phyloP scores from a whole-genome alignment of 2,329 filamentous ascomycete genomes.

The Chrysosporium queenslandicum region DNA sequence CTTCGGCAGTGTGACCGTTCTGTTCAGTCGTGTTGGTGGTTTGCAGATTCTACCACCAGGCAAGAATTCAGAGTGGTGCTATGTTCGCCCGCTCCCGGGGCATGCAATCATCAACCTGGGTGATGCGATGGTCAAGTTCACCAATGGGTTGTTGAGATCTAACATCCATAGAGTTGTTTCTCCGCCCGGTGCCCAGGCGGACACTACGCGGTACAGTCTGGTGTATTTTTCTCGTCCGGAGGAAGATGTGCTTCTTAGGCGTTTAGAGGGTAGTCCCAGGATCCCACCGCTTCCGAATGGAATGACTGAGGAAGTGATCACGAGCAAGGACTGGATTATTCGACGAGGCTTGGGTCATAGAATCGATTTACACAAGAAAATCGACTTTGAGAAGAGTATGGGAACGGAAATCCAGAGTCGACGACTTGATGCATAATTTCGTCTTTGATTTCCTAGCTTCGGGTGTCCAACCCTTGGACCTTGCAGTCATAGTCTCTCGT shows the following conservation, averaged over 20 bases:
- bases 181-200: slow-evolving; percentile 40
- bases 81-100: slow-evolving; percentile 43
- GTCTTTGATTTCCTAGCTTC: not conserved
- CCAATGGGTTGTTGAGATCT: slow-evolving; percentile 32
- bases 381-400: slow-evolving; percentile 27
- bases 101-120: slow-evolving; percentile 40
- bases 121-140: slow-evolving; percentile 39
- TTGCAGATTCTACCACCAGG: slow-evolving; percentile 44
- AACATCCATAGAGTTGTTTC: slow-evolving; percentile 43
- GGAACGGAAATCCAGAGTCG: slow-evolving; percentile 30
- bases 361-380: slow-evolving; percentile 21
- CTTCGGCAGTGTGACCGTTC: slow-evolving; percentile 46
- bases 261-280: slow-evolving; percentile 28
- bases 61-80: slow-evolving; percentile 40
- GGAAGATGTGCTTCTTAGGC: slow-evolving; percentile 38
- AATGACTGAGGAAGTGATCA: slow-evolving; percentile 29
- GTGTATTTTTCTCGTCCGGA: slow-evolving; percentile 48
- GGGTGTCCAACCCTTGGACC: not conserved
- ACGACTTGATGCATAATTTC: slow-evolving; percentile 22
- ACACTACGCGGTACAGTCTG: slow-evolving; percentile 41
- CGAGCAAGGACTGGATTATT: slow-evolving; percentile 37
- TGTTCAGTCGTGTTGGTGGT: slow-evolving; percentile 49
- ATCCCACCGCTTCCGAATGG: slow-evolving; percentile 28
- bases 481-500: not conserved
- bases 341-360: slow-evolving; percentile 31